phyloP scores from a whole-genome alignment of 2,329 filamentous ascomycete species.

The Sphaceloma murrayae region DNA sequence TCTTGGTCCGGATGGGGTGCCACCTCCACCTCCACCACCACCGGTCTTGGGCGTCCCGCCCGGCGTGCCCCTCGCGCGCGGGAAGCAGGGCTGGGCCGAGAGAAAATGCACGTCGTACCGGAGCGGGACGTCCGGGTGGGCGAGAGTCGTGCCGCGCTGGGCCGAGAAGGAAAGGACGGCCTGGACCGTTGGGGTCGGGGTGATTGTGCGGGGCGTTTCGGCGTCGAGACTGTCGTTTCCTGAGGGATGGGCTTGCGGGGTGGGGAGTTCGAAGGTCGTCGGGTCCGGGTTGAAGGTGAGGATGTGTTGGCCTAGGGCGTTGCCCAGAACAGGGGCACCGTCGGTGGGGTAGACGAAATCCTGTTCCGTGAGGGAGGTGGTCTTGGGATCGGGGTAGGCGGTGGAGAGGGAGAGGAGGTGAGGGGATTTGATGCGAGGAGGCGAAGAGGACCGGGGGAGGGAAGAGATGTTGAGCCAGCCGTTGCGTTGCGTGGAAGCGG shows the following conservation, averaged over 20 bases:
- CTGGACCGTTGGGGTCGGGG: not conserved
- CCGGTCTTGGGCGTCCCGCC: too few species aligned
- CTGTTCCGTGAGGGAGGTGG: slow-evolving; percentile 22
- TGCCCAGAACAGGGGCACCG: slow-evolving; percentile 23
- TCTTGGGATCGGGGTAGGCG: slow-evolving; percentile 27
- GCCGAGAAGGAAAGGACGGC: slow-evolving; percentile 29
- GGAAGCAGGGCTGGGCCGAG: slow-evolving; percentile 43
- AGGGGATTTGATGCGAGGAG: slow-evolving; percentile 30
- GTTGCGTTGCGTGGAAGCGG: slow-evolving; percentile 32
- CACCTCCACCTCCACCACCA: too few species aligned
- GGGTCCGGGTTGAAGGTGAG: slow-evolving; percentile 21
- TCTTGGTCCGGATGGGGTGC: too few species aligned
- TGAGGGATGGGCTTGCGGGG: not conserved
- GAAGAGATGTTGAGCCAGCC: slow-evolving; percentile 43
- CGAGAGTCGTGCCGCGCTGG: slow-evolving; percentile 18
- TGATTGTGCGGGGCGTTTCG: slow-evolving; percentile 22
- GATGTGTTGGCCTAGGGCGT: slow-evolving; percentile 23
- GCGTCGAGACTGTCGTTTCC: slow-evolving; percentile 22
- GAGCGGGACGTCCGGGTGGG: slow-evolving; percentile 31
- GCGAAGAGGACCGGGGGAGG: slow-evolving; percentile 18
- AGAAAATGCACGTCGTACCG: slow-evolving; percentile 46
- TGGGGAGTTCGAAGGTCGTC: slow-evolving; percentile 7
- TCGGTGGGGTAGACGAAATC: slow-evolving; percentile 35
- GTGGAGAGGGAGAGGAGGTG: slow-evolving; percentile 31
- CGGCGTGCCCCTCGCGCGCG: slow-evolving; percentile 6